Percentiles rank a stretch among this genome's conserved stretches.
Evolutionary conservation across 208 protist species (phyloP).

Genomic region (Leishmania guyanensis): DNA sequence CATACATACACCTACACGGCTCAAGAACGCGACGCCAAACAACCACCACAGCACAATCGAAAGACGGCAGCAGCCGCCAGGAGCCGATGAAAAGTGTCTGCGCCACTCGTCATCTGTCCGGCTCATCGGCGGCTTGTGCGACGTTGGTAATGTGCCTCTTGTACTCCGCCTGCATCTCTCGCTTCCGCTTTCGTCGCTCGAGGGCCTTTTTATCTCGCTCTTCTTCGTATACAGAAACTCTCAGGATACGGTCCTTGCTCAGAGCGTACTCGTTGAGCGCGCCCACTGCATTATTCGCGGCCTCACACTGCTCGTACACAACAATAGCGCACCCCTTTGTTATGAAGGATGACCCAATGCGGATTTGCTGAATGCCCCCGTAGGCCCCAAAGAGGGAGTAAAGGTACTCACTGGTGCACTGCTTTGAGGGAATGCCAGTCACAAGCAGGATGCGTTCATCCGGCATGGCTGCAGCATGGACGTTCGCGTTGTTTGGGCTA

Average conservation of each 20-base stretch:
- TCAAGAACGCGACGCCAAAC: neutral
- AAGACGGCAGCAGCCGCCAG: neutral
- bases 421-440: constrained; percentile 78
- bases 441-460: constrained; percentile 88
- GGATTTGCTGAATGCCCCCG: constrained; percentile 82
- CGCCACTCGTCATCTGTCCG: neutral
- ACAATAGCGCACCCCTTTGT: constrained; percentile 87
- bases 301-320: constrained; percentile 88
- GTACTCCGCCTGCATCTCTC: constrained; percentile 80
- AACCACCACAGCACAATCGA: neutral
- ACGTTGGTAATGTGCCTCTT: constrained; percentile 68
- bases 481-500: neutral
- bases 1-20: neutral
- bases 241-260: constrained; percentile 65
- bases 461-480: constrained; percentile 38
- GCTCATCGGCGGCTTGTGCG: constrained; percentile 24
- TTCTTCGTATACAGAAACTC: constrained; percentile 85
- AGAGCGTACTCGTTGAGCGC: constrained; percentile 77
- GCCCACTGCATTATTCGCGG: constrained; percentile 58
- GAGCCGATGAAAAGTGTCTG: constrained; percentile 1
- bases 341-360: constrained; percentile 58
- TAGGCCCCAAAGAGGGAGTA: constrained; percentile 88
- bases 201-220: constrained; percentile 72
- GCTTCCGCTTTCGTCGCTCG: constrained; percentile 74
- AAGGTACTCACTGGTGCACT: constrained; percentile 69